Base-by-base conservation (phyloP, 352 stramenopile species). In the Hyaloperonospora brassicae region DNA sequence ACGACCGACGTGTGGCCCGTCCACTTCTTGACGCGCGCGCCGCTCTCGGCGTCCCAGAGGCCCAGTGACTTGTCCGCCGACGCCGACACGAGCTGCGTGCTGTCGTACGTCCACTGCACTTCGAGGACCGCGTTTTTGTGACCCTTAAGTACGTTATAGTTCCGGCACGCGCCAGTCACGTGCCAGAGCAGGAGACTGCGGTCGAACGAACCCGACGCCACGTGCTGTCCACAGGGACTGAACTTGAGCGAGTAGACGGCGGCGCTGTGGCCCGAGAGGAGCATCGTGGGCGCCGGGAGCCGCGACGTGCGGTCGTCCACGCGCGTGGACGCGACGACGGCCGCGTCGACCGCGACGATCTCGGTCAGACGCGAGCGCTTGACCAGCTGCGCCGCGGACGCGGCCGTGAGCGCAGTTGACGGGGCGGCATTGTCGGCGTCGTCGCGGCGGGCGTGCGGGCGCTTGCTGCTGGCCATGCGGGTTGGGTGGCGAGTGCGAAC, bases 91-190 rank as follows among this genome's bases (percentile, higher is more conserved):
- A 98, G 50, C 34, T 85, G 77, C 36, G 80, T 59, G 38, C 79
- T 88, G 72, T 97, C 85, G 58, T 89, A 89, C 8, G 79, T 93
- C 84, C 91, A 98, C 49, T 93, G 76, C 10, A 96, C 69, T 66
- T 98, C 86, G 23, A 98, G 55, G 25, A 98, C 84, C 5, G 94
- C 93, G 69, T 98, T 98, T 73, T 97, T 98, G 69, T 98, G 95
- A 21, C 93, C 95, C 8, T 41, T 72, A 14, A 98, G 66, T n/a
- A 97, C 73, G 59, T 87, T 95, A 60, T 97, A 97, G 61, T 98
- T 98, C 42, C 72, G 68, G 65, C 89, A 97, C 34, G 95, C 87
- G 5, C 84, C 84, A 31, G 88, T 86, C 39, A 93, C 83, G 56
- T 96, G 84, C 89, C 89, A 97, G 11, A 98, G 61, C 38, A 97